These are phyloP conservation scores for Trifolium subterraneum DNA, from an alignment of 306 rosid species.

Conservation along the genomic window DNA sequence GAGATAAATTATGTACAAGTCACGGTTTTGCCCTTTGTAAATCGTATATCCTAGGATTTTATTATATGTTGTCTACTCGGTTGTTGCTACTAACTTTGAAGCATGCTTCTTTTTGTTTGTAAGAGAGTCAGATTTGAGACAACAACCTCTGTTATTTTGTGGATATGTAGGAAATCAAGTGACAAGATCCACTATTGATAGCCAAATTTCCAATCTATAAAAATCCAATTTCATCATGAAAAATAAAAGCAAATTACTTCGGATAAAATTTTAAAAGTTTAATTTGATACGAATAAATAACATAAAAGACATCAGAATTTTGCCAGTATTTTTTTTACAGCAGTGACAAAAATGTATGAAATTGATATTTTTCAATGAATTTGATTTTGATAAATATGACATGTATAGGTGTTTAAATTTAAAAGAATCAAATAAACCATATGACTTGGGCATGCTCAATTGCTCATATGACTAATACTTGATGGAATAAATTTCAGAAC, in stretches of 20 bases:
- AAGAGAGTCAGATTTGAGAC: constrained; percentile 7
- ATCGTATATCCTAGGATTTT: constrained; percentile 14
- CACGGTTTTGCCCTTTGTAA: constrained; percentile 34
- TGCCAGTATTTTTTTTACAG: not conserved
- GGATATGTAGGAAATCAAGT: not conserved
- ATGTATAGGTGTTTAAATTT: no score
- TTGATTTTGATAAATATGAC: not conserved
- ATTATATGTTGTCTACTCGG: constrained; percentile 1
- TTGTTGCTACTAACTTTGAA: constrained; percentile 29
- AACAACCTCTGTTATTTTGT: not conserved
- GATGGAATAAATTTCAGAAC: not conserved
- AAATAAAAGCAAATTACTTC: not conserved
- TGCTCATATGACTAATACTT: no score
- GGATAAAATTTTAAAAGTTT: no score
- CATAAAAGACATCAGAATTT: no score
- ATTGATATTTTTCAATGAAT: no score
- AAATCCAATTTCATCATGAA: not conserved
- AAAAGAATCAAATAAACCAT: not conserved
- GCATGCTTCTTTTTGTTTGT: not conserved
- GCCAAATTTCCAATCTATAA: not conserved
- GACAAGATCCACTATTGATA: not conserved
- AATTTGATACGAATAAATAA: no score
- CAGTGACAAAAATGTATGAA: not conserved
- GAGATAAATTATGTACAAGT: constrained; percentile 37
- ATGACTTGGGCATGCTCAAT: not conserved